Evolutionary conservation across 2,329 filamentous ascomycete genomes (phyloP).

Genomic region (Chaetomium globosum): DNA sequence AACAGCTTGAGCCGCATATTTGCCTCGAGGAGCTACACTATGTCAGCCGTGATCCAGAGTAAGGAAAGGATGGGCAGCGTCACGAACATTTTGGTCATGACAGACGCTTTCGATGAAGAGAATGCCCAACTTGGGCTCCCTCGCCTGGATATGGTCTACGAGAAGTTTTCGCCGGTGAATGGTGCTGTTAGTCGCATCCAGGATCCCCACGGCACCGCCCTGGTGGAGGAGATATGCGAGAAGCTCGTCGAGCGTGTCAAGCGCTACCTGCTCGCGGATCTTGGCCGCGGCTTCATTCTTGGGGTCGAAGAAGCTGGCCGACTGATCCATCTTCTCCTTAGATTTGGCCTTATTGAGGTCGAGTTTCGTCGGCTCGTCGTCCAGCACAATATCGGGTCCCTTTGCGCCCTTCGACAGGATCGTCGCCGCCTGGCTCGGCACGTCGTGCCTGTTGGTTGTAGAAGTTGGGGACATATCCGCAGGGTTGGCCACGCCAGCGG

Average conservation of each 20-base stretch:
- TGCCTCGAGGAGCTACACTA: conserved; percentile 72
- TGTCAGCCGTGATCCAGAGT: conserved; percentile 18
- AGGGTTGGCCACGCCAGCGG: conserved; percentile 58
- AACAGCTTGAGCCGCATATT: conserved; percentile 98
- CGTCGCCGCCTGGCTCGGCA: conserved; percentile 56
- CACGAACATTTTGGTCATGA: conserved; percentile 67
- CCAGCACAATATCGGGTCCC: conserved; percentile 41
- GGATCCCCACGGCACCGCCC: conserved; percentile 87
- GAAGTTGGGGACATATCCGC: conserved; percentile 40
- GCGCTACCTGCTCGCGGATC: conserved; percentile 85
- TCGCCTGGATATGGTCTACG: conserved; percentile 77
- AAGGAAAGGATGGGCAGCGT: not conserved
- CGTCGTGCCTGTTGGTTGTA: conserved; percentile 45
- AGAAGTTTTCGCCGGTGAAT: conserved; percentile 80
- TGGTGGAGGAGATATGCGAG: conserved; percentile 82
- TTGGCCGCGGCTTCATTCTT: conserved; percentile 79
- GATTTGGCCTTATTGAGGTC: conserved; percentile 42
- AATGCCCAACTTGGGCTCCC: conserved; percentile 85
- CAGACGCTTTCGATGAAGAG: conserved; percentile 96
- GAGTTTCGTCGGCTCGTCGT: conserved; percentile 46
- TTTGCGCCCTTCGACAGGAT: conserved; percentile 57
- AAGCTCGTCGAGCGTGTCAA: conserved; percentile 89
- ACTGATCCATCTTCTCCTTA: conserved; percentile 73
- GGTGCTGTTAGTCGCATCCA: conserved; percentile 97
- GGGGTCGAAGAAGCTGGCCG: conserved; percentile 91